These are phyloP conservation scores for Aspergillus sp. DNA, from an alignment of 2,329 filamentous ascomycete species.

Conservation along the genomic window DNA sequence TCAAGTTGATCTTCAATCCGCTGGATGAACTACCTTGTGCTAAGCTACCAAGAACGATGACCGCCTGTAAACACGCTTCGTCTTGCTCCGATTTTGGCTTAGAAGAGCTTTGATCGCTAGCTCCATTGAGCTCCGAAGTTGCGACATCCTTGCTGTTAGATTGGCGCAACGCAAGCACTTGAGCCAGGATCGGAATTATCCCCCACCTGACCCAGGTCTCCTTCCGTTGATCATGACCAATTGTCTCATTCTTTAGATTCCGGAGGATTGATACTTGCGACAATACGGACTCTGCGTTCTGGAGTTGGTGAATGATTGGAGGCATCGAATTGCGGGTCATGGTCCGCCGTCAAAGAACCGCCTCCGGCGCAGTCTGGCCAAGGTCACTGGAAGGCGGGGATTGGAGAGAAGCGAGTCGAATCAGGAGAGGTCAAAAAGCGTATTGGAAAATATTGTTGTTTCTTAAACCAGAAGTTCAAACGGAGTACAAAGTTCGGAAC, in stretches of 20 bases:
- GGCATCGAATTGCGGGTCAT: constrained; percentile 52
- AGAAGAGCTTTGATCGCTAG: constrained; percentile 19
- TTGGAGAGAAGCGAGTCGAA: background rate
- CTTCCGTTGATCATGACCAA: constrained; percentile 83
- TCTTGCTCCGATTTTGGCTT: constrained; percentile 55
- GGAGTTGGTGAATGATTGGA: constrained; percentile 52
- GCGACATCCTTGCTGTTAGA: constrained; percentile 26
- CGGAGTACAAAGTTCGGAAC: no score
- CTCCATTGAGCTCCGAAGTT: constrained; percentile 22
- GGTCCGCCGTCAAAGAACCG: constrained; percentile 23
- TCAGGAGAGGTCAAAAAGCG: background rate
- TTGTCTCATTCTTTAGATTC: constrained; percentile 77
- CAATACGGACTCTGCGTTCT: constrained; percentile 42
- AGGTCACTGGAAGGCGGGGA: background rate
- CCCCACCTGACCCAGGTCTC: constrained; percentile 68
- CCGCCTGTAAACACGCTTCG: constrained; percentile 65
- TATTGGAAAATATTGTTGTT: no score
- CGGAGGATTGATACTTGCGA: constrained; percentile 54
- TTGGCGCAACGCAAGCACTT: constrained; percentile 42
- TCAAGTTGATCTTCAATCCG: background rate
- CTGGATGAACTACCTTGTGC: constrained; percentile 58
- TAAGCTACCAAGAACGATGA: constrained; percentile 77
- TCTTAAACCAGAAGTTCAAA: no score
- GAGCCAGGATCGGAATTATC: constrained; percentile 49
- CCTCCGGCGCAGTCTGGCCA: constrained; percentile 18